These are phyloP conservation scores for Verticillium tricorpus DNA, from an alignment of 2,329 filamentous ascomycete species.

Conservation along the genomic window DNA sequence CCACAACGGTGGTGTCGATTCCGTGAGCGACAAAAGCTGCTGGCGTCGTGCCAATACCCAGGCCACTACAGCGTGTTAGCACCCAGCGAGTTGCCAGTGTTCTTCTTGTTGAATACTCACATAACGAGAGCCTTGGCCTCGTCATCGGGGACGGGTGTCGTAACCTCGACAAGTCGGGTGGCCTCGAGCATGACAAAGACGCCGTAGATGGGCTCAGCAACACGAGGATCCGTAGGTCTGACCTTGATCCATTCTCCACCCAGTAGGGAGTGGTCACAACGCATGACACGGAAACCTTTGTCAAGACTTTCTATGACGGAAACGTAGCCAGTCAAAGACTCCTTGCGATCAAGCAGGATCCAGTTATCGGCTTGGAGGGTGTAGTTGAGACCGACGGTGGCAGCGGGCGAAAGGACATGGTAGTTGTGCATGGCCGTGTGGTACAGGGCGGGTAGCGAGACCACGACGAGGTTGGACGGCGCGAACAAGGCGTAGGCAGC, in stretches of 20 bases:
- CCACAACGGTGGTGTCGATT: conserved; percentile 88
- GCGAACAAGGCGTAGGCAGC: conserved; percentile 60
- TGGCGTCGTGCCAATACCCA: conserved; percentile 89
- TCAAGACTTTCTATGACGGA: conserved; percentile 77
- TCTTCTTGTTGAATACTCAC: conserved; percentile 41
- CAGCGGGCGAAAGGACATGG: conserved; percentile 61
- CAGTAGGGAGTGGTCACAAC: conserved; percentile 90
- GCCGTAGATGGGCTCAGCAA: conserved; percentile 85
- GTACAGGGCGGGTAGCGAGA: conserved; percentile 67
- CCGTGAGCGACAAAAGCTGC: conserved; percentile 82
- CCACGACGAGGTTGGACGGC: conserved; percentile 63
- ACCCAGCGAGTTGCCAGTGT: conserved; percentile 5
- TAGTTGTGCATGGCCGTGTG: conserved; percentile 70
- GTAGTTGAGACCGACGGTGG: conserved; percentile 59
- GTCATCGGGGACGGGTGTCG: conserved; percentile 49
- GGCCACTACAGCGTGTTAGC: conserved; percentile 52
- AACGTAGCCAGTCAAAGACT: conserved; percentile 87
- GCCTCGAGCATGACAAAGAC: conserved; percentile 97
- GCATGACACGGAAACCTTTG: conserved; percentile 72
- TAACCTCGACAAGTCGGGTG: conserved; percentile 69
- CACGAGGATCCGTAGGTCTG: conserved; percentile 36
- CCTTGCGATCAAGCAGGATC: conserved; percentile 72
- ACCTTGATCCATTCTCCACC: conserved; percentile 81
- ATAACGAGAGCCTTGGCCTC: conserved; percentile 80
- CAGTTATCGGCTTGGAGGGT: conserved; percentile 64